Percentiles rank a stretch among this genome's conserved stretches.
phyloP scores from a whole-genome alignment of 495 filamentous ascomycete genomes.

The Hyaloscypha variabilis region DNA sequence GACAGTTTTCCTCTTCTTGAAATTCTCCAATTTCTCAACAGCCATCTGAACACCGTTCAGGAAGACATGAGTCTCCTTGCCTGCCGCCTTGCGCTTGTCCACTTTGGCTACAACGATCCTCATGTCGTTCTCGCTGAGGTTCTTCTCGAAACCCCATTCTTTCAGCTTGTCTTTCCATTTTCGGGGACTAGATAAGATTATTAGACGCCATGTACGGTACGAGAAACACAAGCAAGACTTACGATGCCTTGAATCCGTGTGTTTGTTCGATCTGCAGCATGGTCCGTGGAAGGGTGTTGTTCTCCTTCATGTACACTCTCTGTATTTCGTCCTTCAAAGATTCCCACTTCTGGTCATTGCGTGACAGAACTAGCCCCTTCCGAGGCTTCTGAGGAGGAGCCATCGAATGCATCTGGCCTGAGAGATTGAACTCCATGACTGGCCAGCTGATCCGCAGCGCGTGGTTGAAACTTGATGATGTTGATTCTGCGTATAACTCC shows the following conservation, averaged over 20 bases:
- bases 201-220: not conserved
- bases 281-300: slow-evolving; percentile 5
- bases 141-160: slow-evolving; percentile 15
- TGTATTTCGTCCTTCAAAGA: not conserved
- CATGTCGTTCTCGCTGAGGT: slow-evolving; percentile 11
- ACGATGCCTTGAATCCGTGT: slow-evolving; percentile 11
- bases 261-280: not conserved
- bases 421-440: not conserved
- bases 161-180: slow-evolving; percentile 21
- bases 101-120: slow-evolving; percentile 11
- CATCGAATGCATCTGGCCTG: too few species aligned
- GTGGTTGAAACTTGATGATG: not conserved
- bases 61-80: slow-evolving; percentile 11
- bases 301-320: slow-evolving; percentile 9
- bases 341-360: slow-evolving; percentile 23
- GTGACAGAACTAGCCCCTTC: not conserved
- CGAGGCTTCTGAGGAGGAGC: not conserved
- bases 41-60: not conserved
- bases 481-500: not conserved
- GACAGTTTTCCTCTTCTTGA: slow-evolving; percentile 10
- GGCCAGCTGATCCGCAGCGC: not conserved
- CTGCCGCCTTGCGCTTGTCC: not conserved
- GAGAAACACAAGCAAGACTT: not conserved
- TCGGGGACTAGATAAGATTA: not conserved
- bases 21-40: slow-evolving; percentile 5